Base-by-base conservation (phyloP, 805 yeast species). In the Starmerella floris region DNA sequence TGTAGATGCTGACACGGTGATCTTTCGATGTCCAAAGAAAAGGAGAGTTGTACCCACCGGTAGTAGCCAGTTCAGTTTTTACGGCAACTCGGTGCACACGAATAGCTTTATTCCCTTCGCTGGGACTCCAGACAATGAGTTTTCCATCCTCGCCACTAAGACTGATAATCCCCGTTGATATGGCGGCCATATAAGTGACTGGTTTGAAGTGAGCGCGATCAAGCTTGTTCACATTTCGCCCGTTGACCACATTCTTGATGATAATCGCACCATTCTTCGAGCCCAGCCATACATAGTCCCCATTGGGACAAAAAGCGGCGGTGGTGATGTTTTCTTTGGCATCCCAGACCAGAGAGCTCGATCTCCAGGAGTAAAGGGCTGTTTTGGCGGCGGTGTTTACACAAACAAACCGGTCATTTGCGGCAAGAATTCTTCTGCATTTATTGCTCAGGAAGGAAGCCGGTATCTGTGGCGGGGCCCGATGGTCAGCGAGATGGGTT, bases 91-190 rank as follows among this genome's bases (percentile, higher is more conserved):
- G 30, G 21, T 26, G 31, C 23, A 28, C 20, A 23, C 34, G 22
- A 4, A 27, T 13, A 4, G 35, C 28, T 15, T 58, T 27, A n/a
- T 44, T 47, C 9, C 46, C 46, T n/a, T 19, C 45, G 50, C 4
- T 42, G 25, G 39, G 40, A 2, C 48, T 46, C 69, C 69, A 64
- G 1, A 59, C 44, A 39, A 57, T 56, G 1, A 63, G 39, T 34
- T 59, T 55, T 2, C 69, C 68, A 21, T 62, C 53, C 2, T 45
- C 65, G 3, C 57, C 62, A 33, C 64, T 63, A 21, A 65, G 31
- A 2, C 65, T 39, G 6, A 49, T 19, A 3, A 49, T 30, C 5
- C 44, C 51, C 23, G 27, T 5, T 5, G 21, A 11, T 13, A 40
- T 35, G 3, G 17, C 5, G 16, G 42, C 33, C 11, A 47, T 11